Evolutionary conservation across 345 rosid genomes (phyloP).

Genomic region (Geranium brycei): DNA sequence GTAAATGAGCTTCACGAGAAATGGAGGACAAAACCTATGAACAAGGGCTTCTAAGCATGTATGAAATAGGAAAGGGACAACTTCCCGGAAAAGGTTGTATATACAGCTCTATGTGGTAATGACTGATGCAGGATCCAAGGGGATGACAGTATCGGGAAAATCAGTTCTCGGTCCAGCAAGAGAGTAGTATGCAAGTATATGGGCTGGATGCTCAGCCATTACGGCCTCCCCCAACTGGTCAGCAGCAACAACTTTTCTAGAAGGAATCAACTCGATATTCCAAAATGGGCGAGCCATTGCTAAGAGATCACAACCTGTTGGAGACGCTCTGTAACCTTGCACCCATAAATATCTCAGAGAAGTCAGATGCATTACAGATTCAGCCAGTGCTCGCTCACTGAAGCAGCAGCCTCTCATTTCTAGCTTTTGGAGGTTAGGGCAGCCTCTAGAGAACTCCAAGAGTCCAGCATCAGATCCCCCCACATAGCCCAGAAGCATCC

Average conservation of each 20-base stretch:
- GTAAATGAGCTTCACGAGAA: neutral
- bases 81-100: slow-evolving; percentile 8
- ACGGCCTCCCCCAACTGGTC: slow-evolving; percentile 18
- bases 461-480: slow-evolving; percentile 76
- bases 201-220: slow-evolving; percentile 50
- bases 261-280: slow-evolving; percentile 69
- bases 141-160: slow-evolving; percentile 48
- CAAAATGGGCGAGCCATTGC: slow-evolving; percentile 72
- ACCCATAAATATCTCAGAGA: slow-evolving; percentile 93
- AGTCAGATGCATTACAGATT: slow-evolving; percentile 42
- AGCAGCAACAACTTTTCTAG: slow-evolving; percentile 21
- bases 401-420: slow-evolving; percentile 94
- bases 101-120: slow-evolving; percentile 19
- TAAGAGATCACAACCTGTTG: slow-evolving; percentile 40
- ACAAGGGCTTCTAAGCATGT: neutral
- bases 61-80: neutral
- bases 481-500: slow-evolving; percentile 86
- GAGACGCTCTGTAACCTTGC: slow-evolving; percentile 65
- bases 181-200: slow-evolving; percentile 74
- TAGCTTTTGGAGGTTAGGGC: slow-evolving; percentile 73
- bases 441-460: slow-evolving; percentile 66
- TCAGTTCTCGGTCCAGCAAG: slow-evolving; percentile 72
- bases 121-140: slow-evolving; percentile 20
- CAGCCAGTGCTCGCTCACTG: slow-evolving; percentile 63
- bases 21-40: neutral